These are phyloP conservation scores for Rhododendron ferrugineum DNA, from an alignment of 148 eudicot species.

Conservation along the genomic window DNA sequence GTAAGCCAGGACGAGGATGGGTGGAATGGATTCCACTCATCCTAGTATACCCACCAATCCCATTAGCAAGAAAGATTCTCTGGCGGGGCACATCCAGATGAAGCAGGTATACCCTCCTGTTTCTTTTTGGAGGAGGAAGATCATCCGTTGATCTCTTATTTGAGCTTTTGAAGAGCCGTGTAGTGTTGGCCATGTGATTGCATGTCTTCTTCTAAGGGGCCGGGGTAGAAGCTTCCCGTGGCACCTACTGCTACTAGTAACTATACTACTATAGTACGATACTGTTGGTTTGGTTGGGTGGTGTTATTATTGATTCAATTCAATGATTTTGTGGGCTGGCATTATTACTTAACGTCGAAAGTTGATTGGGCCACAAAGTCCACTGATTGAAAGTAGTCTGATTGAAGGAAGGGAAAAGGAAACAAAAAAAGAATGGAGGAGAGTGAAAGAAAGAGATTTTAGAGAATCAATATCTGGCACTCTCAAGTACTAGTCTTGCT, in stretches of 20 bases:
- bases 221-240: neutral
- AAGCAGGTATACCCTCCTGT: neutral
- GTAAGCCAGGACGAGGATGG: neutral
- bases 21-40: neutral
- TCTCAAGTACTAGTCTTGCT: neutral
- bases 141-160: neutral
- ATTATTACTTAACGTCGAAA: constrained; percentile 1
- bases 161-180: neutral
- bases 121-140: neutral
- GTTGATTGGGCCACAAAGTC: constrained; percentile 3
- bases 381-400: neutral
- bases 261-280: neutral
- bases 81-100: neutral
- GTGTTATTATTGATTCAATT: neutral
- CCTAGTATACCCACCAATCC: neutral
- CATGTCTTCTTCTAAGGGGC: neutral
- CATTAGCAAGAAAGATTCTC: neutral
- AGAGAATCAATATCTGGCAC: constrained; percentile 6
- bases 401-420: neutral
- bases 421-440: neutral
- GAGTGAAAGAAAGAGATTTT: neutral
- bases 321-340: neutral
- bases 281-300: neutral
- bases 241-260: neutral
- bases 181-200: neutral